phyloP scores from a whole-genome alignment of 2,329 filamentous ascomycete species.

The Sporothrix euskadiensis region DNA sequence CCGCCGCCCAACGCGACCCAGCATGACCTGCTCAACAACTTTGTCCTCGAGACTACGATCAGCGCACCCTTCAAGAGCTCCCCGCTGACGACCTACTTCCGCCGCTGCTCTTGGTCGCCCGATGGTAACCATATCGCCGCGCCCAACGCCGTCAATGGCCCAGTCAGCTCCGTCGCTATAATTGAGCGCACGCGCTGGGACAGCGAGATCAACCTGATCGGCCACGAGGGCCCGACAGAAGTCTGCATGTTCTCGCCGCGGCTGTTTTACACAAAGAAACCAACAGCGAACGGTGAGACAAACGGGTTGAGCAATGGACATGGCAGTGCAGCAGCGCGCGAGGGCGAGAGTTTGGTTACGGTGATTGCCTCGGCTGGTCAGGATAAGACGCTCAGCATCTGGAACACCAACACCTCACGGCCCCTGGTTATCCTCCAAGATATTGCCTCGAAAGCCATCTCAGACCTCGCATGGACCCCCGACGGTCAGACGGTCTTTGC shows the following conservation, averaged over 20 bases:
- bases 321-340: not conserved
- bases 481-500: slow-evolving; percentile 85
- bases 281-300: slow-evolving; percentile 53
- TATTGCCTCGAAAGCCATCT: slow-evolving; percentile 85
- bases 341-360: slow-evolving; percentile 62
- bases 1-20: slow-evolving; percentile 87
- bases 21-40: slow-evolving; percentile 96
- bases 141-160: slow-evolving; percentile 94
- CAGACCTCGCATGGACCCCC: slow-evolving; percentile 90
- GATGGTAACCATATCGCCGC: slow-evolving; percentile 97
- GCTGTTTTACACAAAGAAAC: slow-evolving; percentile 75
- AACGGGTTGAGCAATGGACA: slow-evolving; percentile 49
- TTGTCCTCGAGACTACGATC: slow-evolving; percentile 91
- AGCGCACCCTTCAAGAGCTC: slow-evolving; percentile 83
- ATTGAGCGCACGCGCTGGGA: slow-evolving; percentile 92
- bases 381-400: slow-evolving; percentile 93
- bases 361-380: slow-evolving; percentile 96
- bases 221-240: slow-evolving; percentile 94
- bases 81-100: slow-evolving; percentile 93
- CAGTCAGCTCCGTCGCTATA: slow-evolving; percentile 94
- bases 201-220: slow-evolving; percentile 94
- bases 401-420: slow-evolving; percentile 94
- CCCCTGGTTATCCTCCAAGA: slow-evolving; percentile 91
- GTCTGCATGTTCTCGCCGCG: slow-evolving; percentile 96
- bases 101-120: slow-evolving; percentile 94